Conservation (phyloP, 495 filamentous ascomycete species). For the Aspergillus egyptiacus region DNA sequence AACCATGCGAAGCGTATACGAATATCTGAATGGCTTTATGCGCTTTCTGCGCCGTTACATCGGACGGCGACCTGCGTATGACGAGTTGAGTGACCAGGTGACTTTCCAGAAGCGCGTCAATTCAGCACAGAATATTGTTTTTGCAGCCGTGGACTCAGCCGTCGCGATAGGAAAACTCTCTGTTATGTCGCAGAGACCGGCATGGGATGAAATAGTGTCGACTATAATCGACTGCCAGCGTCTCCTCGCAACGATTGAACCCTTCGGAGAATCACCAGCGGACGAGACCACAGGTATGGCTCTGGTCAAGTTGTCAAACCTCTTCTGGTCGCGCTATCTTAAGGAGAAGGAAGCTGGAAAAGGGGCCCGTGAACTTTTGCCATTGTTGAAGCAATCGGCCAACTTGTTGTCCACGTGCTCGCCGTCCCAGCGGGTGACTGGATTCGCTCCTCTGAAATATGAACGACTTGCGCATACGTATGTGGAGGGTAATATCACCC, state of each 20-base stretch:
- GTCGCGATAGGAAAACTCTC: constrained; percentile 39
- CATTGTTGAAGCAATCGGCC: constrained; percentile 46
- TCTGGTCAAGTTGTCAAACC: constrained; percentile 61
- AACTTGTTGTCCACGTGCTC: constrained; percentile 37
- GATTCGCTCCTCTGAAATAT: constrained; percentile 47
- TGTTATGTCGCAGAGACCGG: constrained; percentile 32
- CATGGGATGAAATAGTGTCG: constrained; percentile 37
- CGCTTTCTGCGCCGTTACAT: constrained; percentile 45
- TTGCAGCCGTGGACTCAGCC: constrained; percentile 38
- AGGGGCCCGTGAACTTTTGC: constrained; percentile 30
- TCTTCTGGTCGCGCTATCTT: constrained; percentile 65
- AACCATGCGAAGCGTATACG: constrained; percentile 22
- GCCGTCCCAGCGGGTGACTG: constrained; percentile 36
- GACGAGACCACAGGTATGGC: constrained; percentile 24
- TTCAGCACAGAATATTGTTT: constrained; percentile 32
- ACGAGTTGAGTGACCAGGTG: constrained; percentile 27
- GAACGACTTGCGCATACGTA: constrained; percentile 48
- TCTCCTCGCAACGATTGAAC: constrained; percentile 34
- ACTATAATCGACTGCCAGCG: constrained; percentile 36
- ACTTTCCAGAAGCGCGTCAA: constrained; percentile 28
- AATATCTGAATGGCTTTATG: constrained; percentile 38
- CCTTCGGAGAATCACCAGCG: constrained; percentile 11
- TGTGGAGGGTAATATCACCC: constrained; percentile 29
- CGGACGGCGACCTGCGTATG: constrained; percentile 27
- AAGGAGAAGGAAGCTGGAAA: constrained; percentile 41